A percentile compares a stretch with the other conserved stretches of the same genome.
Conservation (phyloP, 345 rosid species). For the Linum trigynum region DNA sequence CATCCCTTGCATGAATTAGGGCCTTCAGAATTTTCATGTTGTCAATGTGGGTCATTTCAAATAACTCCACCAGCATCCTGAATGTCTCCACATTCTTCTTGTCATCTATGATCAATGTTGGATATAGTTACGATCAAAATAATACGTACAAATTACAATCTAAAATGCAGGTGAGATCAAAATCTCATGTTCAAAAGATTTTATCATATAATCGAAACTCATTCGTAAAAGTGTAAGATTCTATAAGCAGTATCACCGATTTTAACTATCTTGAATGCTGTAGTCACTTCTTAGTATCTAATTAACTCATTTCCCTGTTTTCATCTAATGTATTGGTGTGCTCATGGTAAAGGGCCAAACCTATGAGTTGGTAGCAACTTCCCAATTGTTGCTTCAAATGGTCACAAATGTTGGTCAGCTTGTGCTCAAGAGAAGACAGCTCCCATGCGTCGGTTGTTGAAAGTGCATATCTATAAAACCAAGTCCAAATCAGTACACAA, state of each 20-base stretch:
- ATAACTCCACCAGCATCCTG: neutral
- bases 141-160: no score
- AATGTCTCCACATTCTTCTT: neutral
- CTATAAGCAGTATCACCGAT: no score
- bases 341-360: neutral
- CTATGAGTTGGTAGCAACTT: neutral
- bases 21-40: slow-evolving; percentile 4
- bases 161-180: neutral
- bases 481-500: neutral
- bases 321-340: no score
- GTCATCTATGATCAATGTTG: neutral
- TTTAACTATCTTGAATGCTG: no score
- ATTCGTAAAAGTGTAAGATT: no score
- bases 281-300: no score
- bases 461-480: neutral
- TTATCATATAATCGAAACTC: no score
- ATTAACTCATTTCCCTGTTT: no score
- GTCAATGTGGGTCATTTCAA: slow-evolving; percentile 3
- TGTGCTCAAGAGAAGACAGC: neutral
- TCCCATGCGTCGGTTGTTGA: neutral
- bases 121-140: no score
- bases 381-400: neutral
- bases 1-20: slow-evolving; percentile 3
- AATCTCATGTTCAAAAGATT: no score
- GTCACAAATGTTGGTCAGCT: neutral